Base-by-base conservation (phyloP, 2,329 filamentous ascomycete genomes). In the Claviceps citrina region DNA sequence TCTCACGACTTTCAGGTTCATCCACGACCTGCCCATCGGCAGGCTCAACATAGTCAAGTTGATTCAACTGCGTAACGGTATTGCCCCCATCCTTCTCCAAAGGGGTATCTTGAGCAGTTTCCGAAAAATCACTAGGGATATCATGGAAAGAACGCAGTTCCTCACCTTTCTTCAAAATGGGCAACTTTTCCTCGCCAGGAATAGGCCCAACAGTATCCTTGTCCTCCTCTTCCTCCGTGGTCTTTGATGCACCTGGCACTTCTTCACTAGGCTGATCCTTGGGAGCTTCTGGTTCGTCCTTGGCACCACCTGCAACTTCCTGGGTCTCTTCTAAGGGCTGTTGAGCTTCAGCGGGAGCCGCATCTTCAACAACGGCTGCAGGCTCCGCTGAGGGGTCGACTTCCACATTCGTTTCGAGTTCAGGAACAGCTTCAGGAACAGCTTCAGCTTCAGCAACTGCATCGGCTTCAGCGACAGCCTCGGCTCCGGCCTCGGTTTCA, bases 81-180 rank as follows among this genome's bases (percentile, higher is more conserved):
- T 19, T 13, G 16, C 44, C 49, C 49, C 50, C 47, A 32, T 51
- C 43, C 46, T 50, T 44, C 43, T 50, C 46, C 43, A 46, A 47
- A 47, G 42, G 47, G 46, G 49, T 49, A 47, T 51, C 47, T 52
- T 47, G 51, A 49, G 50, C 46, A 48, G 45, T 44, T 51, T 51
- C 51, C 47, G 49, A 40, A 56, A 59, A 55, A 54, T 53, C 52
- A 58, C 54, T 50, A 50, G 53, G 55, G 55, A 55, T 54, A 61
- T 62, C 52, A 56, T 55, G 50, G 52, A 58, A 51, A 54, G 48
- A 55, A 57, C 49, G 46, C 44, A 50, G 46, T 50, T 59, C 55
- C 64, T 67, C 59, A 67, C 64, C 64, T 66, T 63, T 65, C 48
- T 56, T 59, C 41, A 51, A 49, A 45, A 48, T 53, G 39, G 49